Base-by-base conservation (phyloP, 352 stramenopile species). In the Globisporangium barbulae region DNA sequence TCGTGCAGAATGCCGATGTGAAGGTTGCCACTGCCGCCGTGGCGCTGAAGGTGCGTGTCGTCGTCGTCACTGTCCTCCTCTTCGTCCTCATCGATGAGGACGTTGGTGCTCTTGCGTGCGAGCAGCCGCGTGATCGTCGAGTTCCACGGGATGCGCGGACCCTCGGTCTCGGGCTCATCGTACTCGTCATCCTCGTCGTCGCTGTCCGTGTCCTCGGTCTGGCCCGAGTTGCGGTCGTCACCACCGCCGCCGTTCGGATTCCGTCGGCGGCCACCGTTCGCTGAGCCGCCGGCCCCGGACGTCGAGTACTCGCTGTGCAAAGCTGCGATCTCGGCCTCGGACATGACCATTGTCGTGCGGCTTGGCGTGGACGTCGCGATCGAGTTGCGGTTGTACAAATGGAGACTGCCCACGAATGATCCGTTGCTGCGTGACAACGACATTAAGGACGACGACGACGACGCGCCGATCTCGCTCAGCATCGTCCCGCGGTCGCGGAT, bases 41-140 rank as follows among this genome's bases (percentile, higher is more conserved):
- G 12, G 28, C n/a, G 15, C 22, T 52, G 54, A 21, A 19, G 35
- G 25, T 42, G 37, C 13, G n/a, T 31, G 22, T 45, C 33, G 0
- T 58, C 47, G 19, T 81, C 76, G 28, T 81, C 78, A 28, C 78
- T 70, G 5, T 85, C 70, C 5, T 70, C 68, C 21, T 76, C 68
- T 31, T 87, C 78, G 50, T 85, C 79, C 47, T 86, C 79, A 37
- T 88, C 79, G 8, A 88, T 77, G 13, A 88, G 56, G 5, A 86
- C 66, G 64, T 88, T 88, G 55, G 70, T 75, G 61, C 76, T 86
- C 50, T 83, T 67, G 30, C 79, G 79, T 41, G 65, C 60, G 13
- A 88, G 53, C 45, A 88, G 62, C 5, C 68, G 76, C 33, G 75
- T 78, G 56, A 88, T 67, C 19, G 71, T 71, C 54, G 75, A 67